Base-by-base conservation (phyloP, 192 early-diverging fungal species). In the Haplosporangium gracile region DNA sequence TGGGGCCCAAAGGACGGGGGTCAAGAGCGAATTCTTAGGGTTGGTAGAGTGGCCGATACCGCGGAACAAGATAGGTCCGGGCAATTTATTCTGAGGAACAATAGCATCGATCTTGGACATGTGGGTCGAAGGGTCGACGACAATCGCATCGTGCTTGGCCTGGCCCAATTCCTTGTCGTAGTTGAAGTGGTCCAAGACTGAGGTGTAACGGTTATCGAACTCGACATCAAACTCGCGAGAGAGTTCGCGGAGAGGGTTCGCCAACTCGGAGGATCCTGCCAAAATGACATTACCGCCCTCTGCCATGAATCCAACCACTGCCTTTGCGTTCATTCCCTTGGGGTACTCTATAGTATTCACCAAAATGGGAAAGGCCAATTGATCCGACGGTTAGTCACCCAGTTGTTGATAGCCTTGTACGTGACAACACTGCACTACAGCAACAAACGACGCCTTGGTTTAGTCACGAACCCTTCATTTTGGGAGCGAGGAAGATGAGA, bases 271-370 rank as follows among this genome's bases (percentile, higher is more conserved):
- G 11, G 93, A 92, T 2, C 92, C 94, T 6, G 94, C 95, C 18
- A 97, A 71, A 7, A 99, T 53, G 42, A 99, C 85, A 85, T 99
- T 99, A 29, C 98, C 99, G 45, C 97, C 98, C 36, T 93, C 91
- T 70, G 97, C 94, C 55, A 99, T 92, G 86, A 97, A 99, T 68
- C 96, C 92, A 51, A 97, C 88, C 24, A 99, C 88, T 49, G 92
- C 80, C 24, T 84, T 90, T 16, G 94, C 88, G 36, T 75, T 88
- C 74, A 93, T 76, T 2, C 81, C 89, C 38, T 88, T 87, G 55
- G 93, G 94, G 65, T 90, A 91, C 22, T 82, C 91, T 92, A 39
- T 22, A 18, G 49, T 51, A 18, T 51, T 51, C 49, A 75, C 2
- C 22, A 47, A 7, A 49, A 38, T 9, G 75, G 29, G 24, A 76